Evolutionary conservation across 805 yeast genomes (phyloP).

Genomic region (Teunomyces gatunensis): DNA sequence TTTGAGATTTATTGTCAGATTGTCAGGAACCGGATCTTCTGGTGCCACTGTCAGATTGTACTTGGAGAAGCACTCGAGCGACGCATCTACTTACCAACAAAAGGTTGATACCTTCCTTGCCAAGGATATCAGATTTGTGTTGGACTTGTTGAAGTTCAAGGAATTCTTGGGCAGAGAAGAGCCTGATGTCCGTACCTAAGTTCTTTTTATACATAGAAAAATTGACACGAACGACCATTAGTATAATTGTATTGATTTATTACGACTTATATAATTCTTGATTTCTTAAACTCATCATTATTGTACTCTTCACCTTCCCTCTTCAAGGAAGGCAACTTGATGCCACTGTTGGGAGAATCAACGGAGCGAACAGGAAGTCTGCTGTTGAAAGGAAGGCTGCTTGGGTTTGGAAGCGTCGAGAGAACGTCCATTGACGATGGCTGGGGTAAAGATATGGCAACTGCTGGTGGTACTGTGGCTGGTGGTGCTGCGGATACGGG

Average conservation of each 20-base stretch:
- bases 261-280: not conserved
- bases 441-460: not conserved
- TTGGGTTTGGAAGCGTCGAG: not conserved
- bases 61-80: slow-evolving; percentile 76
- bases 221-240: not conserved
- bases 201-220: not conserved
- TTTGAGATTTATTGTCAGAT: slow-evolving; percentile 79
- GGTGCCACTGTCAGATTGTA: slow-evolving; percentile 96
- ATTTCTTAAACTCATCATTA: slow-evolving; percentile 10
- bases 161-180: slow-evolving; percentile 74
- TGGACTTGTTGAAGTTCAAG: slow-evolving; percentile 67
- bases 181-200: slow-evolving; percentile 84
- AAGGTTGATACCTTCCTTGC: slow-evolving; percentile 68
- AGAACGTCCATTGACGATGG: slow-evolving; percentile 7
- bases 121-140: slow-evolving; percentile 59
- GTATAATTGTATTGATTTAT: not conserved
- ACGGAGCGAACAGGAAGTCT: slow-evolving; percentile 8
- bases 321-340: slow-evolving; percentile 19
- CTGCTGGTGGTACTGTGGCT: not conserved
- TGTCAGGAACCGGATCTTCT: slow-evolving; percentile 96
- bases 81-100: slow-evolving; percentile 45
- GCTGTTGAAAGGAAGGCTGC: slow-evolving; percentile 3
- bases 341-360: slow-evolving; percentile 8
- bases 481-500: not conserved
- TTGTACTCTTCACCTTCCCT: slow-evolving; percentile 20